These are phyloP conservation scores for Suillus weaverae DNA, from an alignment of 768 basidiomycete genomes.

Conservation along the genomic window DNA sequence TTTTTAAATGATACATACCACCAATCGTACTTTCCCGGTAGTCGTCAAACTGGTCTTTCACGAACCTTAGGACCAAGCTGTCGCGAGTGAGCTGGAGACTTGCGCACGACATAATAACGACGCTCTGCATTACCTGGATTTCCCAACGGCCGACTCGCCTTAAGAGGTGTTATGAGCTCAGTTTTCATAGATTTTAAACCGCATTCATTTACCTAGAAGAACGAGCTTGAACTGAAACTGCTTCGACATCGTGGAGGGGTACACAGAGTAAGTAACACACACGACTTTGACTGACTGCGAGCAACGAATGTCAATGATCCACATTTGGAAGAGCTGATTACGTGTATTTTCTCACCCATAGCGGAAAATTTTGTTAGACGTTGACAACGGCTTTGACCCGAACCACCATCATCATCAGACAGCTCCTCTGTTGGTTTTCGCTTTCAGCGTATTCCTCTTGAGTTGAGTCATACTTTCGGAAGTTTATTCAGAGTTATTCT, in stretches of 20 bases:
- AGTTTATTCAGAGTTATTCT: slow-evolving; percentile 21
- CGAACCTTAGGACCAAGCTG: slow-evolving; percentile 93
- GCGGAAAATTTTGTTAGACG: slow-evolving; percentile 32
- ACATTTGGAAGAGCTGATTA: slow-evolving; percentile 19
- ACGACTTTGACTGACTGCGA: slow-evolving; percentile 1
- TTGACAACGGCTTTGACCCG: slow-evolving; percentile 19
- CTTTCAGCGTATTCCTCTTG: slow-evolving; percentile 20
- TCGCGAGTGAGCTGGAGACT: slow-evolving; percentile 24
- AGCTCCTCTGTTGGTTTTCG: slow-evolving; percentile 16
- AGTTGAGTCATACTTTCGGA: slow-evolving; percentile 26
- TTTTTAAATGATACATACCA: slow-evolving; percentile 43
- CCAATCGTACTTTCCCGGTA: slow-evolving; percentile 95
- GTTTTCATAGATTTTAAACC: not conserved
- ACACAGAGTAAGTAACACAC: slow-evolving; percentile 19
- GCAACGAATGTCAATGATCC: slow-evolving; percentile 1
- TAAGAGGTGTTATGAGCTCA: slow-evolving; percentile 17
- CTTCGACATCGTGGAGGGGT: slow-evolving; percentile 70
- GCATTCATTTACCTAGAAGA: slow-evolving; percentile 68
- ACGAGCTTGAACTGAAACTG: slow-evolving; percentile 97
- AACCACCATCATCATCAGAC: slow-evolving; percentile 35
- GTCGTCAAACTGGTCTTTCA: slow-evolving; percentile 95
- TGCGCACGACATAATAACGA: slow-evolving; percentile 17
- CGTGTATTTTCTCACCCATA: slow-evolving; percentile 30
- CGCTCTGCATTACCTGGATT: slow-evolving; percentile 68
- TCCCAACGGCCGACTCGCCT: slow-evolving; percentile 98